phyloP scores from a whole-genome alignment of 139 green algal genomes.

The Diplosphaera chodatii region DNA sequence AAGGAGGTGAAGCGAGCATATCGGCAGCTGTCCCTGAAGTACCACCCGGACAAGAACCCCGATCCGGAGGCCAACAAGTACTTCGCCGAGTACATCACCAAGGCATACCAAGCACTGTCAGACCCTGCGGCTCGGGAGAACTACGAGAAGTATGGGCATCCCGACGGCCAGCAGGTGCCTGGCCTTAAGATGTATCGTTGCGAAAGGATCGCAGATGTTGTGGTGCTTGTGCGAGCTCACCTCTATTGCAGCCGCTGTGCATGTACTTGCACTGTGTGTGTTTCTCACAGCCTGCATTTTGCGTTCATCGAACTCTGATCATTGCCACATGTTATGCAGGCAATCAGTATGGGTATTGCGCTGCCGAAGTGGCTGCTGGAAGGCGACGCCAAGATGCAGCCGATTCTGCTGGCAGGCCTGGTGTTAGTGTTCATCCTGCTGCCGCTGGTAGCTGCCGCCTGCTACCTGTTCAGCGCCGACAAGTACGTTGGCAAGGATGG shows the following conservation, averaged over 20 bases:
- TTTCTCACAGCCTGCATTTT: too few relatives aligned
- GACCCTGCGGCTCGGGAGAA: conserved; percentile 75
- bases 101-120: conserved; percentile 66
- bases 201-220: too few relatives aligned
- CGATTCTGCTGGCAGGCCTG: conserved; percentile 64
- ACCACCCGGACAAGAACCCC: conserved; percentile 92
- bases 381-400: conserved; percentile 70
- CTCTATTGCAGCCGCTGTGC: too few relatives aligned
- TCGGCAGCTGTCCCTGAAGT: conserved; percentile 62
- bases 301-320: too few relatives aligned
- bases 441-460: conserved; percentile 60
- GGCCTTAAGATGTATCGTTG: too few relatives aligned
- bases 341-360: conserved; percentile 67
- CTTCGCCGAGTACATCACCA: conserved; percentile 80
- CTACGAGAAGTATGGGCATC: conserved; percentile 86
- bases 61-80: conserved; percentile 72
- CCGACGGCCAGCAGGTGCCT: conserved; percentile 67
- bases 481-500: conserved; percentile 59
- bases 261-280: too few relatives aligned
- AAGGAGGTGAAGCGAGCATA: conserved; percentile 80
- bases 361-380: conserved; percentile 82
- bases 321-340: conserved; percentile 9
- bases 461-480: conserved; percentile 67
- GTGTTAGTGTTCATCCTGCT: conserved; percentile 74
- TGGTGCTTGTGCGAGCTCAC: too few relatives aligned